Percentiles rank a stretch among this genome's conserved stretches.
Conservation (phyloP, 2,329 filamentous ascomycete genomes). For the Juglanconis juglandina region DNA sequence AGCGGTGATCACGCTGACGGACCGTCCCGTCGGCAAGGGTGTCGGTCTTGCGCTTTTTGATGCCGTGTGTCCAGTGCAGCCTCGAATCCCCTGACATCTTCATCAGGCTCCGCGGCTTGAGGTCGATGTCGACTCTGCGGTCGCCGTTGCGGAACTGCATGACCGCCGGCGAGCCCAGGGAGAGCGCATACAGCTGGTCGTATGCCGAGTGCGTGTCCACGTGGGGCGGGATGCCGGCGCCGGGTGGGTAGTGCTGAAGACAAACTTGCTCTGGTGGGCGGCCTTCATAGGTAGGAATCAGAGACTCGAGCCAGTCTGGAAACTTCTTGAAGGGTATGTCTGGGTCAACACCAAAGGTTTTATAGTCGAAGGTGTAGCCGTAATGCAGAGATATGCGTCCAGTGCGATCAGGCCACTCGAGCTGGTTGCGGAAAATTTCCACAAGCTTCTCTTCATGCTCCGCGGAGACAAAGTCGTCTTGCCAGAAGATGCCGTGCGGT, state of each 20-base stretch:
- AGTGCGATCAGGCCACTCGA: conserved; percentile 44
- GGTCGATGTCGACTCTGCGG: conserved; percentile 40
- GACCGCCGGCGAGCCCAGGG: conserved; percentile 38
- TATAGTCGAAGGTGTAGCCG: conserved; percentile 57
- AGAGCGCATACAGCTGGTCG: conserved; percentile 44
- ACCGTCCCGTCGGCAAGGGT: conserved; percentile 36
- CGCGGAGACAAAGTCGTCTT: conserved; percentile 43
- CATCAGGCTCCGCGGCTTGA: conserved; percentile 48
- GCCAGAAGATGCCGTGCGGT: conserved; percentile 40
- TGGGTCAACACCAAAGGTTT: conserved; percentile 53
- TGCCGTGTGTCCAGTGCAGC: conserved; percentile 42
- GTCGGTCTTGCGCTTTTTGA: conserved; percentile 39
- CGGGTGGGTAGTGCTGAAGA: conserved; percentile 58
- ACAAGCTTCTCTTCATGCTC: conserved; percentile 44
- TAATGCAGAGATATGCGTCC: conserved; percentile 52
- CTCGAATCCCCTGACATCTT: conserved; percentile 47
- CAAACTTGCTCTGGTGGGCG: conserved; percentile 55
- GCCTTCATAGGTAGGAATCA: conserved; percentile 42
- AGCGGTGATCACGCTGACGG: conserved; percentile 40
- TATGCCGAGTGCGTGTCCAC: conserved; percentile 54
- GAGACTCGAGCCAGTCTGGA: conserved; percentile 46
- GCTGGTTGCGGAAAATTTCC: conserved; percentile 39
- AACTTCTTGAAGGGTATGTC: conserved; percentile 48
- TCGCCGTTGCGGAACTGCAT: conserved; percentile 40
- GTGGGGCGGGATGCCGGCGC: conserved; percentile 58